phyloP scores from a whole-genome alignment of 352 stramenopile species.

The Elongisporangium anandrum region DNA sequence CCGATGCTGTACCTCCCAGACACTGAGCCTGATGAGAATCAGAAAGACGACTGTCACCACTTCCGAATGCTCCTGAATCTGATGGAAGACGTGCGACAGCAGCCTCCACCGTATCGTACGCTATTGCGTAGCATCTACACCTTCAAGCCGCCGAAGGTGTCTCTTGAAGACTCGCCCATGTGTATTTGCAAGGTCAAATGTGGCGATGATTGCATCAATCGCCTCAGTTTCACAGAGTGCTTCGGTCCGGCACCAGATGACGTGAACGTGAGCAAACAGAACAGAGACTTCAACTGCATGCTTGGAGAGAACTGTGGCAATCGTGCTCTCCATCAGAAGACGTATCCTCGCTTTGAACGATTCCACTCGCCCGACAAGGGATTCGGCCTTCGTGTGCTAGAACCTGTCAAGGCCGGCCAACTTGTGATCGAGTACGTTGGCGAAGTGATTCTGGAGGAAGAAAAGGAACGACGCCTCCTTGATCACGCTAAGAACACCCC shows the following conservation, averaged over 20 bases:
- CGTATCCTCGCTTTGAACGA: conserved; percentile 66
- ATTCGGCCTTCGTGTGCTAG: conserved; percentile 84
- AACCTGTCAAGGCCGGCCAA: conserved; percentile 76
- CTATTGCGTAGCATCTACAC: conserved; percentile 80
- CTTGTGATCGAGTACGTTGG: conserved; percentile 94
- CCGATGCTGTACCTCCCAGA: conserved; percentile 81
- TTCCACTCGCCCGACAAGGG: conserved; percentile 88
- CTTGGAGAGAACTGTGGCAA: conserved; percentile 91
- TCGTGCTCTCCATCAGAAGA: conserved; percentile 79
- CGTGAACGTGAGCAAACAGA: conserved; percentile 69
- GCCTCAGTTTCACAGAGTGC: conserved; percentile 90
- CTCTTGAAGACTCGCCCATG: conserved; percentile 70
- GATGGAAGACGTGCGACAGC: conserved; percentile 70
- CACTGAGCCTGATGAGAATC: conserved; percentile 37
- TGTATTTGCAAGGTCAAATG: conserved; percentile 79
- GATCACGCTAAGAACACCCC: conserved; percentile 84
- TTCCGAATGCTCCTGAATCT: conserved; percentile 67
- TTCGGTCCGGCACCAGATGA: conserved; percentile 64
- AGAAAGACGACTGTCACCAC: conserved; percentile 61
- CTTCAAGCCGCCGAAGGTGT: conserved; percentile 77
- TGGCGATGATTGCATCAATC: conserved; percentile 93
- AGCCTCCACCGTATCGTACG: conserved; percentile 74
- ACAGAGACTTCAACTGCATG: conserved; percentile 86
- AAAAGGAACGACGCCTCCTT: conserved; percentile 85
- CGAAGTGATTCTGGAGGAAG: conserved; percentile 92